Percentiles rank a stretch among this genome's conserved stretches.
Conservation (phyloP, 1,284 basidiomycete species). For the Cryptococcus hybrid region DNA sequence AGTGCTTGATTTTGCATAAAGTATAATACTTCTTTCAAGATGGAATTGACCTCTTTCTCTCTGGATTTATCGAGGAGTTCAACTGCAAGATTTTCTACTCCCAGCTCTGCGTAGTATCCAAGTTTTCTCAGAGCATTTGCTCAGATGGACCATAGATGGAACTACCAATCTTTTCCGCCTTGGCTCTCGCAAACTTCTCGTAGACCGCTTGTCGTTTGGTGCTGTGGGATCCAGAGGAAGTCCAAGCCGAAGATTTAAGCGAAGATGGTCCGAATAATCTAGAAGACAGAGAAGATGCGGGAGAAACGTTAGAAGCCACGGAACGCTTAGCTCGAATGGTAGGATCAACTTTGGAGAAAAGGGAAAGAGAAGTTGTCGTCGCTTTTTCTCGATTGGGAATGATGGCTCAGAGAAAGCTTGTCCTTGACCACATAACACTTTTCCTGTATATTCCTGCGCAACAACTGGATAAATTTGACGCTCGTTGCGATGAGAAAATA, state of each 20-base stretch:
- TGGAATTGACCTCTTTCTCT: no score
- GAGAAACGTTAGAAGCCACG: background rate
- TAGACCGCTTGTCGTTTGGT: background rate
- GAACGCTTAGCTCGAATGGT: no score
- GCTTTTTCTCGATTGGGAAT: slow-evolving; percentile 5
- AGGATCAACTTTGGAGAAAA: no score
- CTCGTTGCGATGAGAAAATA: background rate
- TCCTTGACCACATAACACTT: background rate
- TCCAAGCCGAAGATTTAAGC: no score
- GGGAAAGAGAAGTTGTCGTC: background rate
- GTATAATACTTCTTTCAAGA: no score
- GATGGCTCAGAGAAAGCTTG: background rate
- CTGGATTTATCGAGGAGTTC: background rate
- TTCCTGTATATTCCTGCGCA: slow-evolving; percentile 1
- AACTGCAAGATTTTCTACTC: background rate
- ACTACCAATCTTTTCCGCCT: background rate
- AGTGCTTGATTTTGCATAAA: no score
- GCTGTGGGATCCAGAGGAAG: background rate
- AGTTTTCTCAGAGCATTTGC: background rate
- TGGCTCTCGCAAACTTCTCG: background rate
- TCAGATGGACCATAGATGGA: background rate
- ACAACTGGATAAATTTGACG: background rate
- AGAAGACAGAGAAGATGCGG: background rate
- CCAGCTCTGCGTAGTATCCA: slow-evolving; percentile 6
- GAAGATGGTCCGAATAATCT: no score